A percentile compares a stretch with the other conserved stretches of the same genome.
phyloP scores from a whole-genome alignment of 2,329 filamentous ascomycete species.

The Chaetomium sp. region DNA sequence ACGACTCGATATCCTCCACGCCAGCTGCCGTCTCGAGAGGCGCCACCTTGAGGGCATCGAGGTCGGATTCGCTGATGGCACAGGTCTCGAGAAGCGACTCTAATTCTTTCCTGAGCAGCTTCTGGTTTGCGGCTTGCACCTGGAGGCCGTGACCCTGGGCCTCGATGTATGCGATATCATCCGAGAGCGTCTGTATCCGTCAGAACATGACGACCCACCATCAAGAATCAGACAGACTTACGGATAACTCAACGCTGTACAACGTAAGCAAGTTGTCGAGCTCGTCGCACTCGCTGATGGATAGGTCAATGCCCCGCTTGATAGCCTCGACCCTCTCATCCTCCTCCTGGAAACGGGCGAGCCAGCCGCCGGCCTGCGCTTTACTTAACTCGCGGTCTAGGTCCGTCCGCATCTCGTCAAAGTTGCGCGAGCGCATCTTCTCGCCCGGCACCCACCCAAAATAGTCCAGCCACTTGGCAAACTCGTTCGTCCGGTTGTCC shows the following conservation, averaged over 20 bases:
- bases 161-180: conserved; percentile 96
- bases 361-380: conserved; percentile 90
- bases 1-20: conserved; percentile 74
- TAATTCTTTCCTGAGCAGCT: conserved; percentile 86
- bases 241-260: conserved; percentile 90
- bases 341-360: conserved; percentile 80
- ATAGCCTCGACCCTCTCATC: conserved; percentile 88
- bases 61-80: conserved; percentile 75
- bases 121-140: conserved; percentile 96
- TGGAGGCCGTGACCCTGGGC: conserved; percentile 95
- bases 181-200: conserved; percentile 75
- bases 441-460: conserved; percentile 84
- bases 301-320: conserved; percentile 80
- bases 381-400: conserved; percentile 86
- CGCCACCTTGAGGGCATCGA: conserved; percentile 72
- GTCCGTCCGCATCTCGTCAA: conserved; percentile 79
- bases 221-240: conserved; percentile 48
- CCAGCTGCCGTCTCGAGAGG: conserved; percentile 72
- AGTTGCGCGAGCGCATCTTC: conserved; percentile 71
- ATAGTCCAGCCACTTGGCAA: conserved; percentile 79
- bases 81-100: conserved; percentile 88
- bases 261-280: conserved; percentile 90
- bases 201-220: conserved; percentile 26
- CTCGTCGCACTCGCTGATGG: conserved; percentile 95
- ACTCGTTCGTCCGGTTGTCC: conserved; percentile 74